Evolutionary conservation across 306 rosid species (phyloP).

Genomic region (Vigna hirtella): DNA sequence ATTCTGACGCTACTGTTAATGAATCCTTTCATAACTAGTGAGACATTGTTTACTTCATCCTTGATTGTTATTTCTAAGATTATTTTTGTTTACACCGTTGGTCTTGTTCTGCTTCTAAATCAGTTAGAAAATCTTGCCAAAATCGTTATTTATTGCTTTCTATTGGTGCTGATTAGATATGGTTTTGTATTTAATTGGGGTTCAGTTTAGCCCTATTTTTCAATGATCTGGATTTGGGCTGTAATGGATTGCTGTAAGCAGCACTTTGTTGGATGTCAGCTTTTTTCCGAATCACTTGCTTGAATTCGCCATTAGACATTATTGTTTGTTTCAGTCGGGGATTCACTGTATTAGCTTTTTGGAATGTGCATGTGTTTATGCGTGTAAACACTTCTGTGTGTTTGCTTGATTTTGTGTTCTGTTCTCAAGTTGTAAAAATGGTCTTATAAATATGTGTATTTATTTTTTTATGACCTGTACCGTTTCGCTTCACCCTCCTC

Average conservation of each 20-base stretch:
- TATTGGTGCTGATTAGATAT: conserved; percentile 12
- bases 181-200: conserved; percentile 20
- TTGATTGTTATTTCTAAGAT: conserved; percentile 3
- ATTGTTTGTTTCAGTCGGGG: conserved; percentile 18
- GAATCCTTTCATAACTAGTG: not conserved
- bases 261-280: not conserved
- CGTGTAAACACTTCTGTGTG: not conserved
- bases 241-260: not conserved
- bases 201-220: conserved; percentile 12
- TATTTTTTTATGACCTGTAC: not conserved
- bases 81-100: conserved; percentile 14
- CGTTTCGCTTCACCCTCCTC: conserved; percentile 13
- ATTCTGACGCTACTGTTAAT: not conserved
- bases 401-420: conserved; percentile 18
- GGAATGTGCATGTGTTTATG: not conserved
- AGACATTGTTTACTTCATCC: not conserved
- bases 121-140: not conserved
- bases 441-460: not conserved
- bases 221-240: not conserved
- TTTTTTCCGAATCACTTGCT: not conserved
- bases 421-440: conserved; percentile 25
- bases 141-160: conserved; percentile 9
- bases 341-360: not conserved
- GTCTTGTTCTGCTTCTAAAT: conserved; percentile 20
- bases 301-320: not conserved